Conservation (phyloP, 192 early-diverging fungal genomes). For the Coemansia sp. region DNA sequence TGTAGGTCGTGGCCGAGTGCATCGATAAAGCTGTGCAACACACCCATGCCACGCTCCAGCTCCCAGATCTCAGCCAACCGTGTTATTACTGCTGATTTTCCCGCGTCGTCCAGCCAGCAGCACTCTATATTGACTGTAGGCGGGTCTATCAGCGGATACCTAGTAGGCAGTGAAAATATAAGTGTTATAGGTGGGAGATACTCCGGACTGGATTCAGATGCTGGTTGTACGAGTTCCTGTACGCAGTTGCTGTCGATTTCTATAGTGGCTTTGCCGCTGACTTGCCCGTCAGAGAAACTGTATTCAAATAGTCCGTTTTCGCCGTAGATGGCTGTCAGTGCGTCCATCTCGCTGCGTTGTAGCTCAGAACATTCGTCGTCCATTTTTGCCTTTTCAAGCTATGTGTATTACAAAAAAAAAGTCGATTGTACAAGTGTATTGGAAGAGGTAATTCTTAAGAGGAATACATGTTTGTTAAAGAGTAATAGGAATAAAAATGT, state of each 20-base stretch:
- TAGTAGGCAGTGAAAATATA: slow-evolving; percentile 6
- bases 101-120: slow-evolving; percentile 14
- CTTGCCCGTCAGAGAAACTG: not conserved
- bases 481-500: too few species aligned
- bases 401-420: too few species aligned
- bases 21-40: slow-evolving; percentile 22
- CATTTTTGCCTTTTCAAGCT: not conserved
- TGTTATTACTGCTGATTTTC: not conserved
- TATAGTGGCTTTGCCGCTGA: not conserved
- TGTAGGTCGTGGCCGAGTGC: slow-evolving; percentile 7
- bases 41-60: slow-evolving; percentile 15
- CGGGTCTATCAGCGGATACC: slow-evolving; percentile 13
- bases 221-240: not conserved
- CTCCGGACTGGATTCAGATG: not conserved
- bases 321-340: slow-evolving; percentile 5
- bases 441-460: not conserved
- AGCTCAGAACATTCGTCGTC: slow-evolving; percentile 3
- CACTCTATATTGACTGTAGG: slow-evolving; percentile 11
- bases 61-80: slow-evolving; percentile 9
- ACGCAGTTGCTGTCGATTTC: not conserved
- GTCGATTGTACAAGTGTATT: not conserved
- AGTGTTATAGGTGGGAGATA: slow-evolving; percentile 11
- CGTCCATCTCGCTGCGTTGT: slow-evolving; percentile 1
- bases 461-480: too few species aligned
- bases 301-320: not conserved